Evolutionary conservation across 2,329 filamentous ascomycete genomes (phyloP), one percentile per base, ranked within the genome.

Genomic region (Pseudocercospora fuligena): DNA sequence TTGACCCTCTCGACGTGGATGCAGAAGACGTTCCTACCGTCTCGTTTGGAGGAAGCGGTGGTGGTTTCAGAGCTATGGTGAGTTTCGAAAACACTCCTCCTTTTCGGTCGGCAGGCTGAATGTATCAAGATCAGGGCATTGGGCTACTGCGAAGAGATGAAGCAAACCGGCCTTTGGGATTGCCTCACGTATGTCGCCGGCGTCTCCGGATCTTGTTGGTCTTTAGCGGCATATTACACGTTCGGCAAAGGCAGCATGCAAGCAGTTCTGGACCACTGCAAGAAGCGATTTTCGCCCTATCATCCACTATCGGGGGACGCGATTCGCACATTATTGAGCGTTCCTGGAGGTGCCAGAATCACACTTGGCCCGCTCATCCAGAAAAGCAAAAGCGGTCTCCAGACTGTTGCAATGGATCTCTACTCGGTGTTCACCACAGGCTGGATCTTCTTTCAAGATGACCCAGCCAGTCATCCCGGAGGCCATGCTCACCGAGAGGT

Each of bases 301-400:
- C 76, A 77, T 66, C 76, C 76, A 1, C 61, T 78, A 27, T 77
- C 75, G n/a, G 72, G 66, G 19, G 73, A 77, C 33, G 76, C 76
- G n/a, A 73, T 78, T 64, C 61, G 73, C 3, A 73, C 67, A 19
- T 60, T 77, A 2, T 60, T 78, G 25, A 73, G 67, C 36, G 64
- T 73, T 8, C 70, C 73, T 11, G 72, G 72, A 16, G 74, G 74
- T 21, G 71, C 73, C 16, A 72, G 73, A 31, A 65, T 71, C 23
- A 74, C 73, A 14, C 68, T 77, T 3, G 75, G 75, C 1, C 75
- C 75, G 16, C 61, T 77, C 2, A 72, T 78, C 7, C 72, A 74
- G 65, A 77, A 77, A 61, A 71, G 68, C 40, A 72, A 71, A 53
- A 75, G 74, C 63, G 76, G 75, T 11, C 64, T 77, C 14, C 60